Base-by-base conservation (phyloP, 164 flowering plant species). In the Euptelea pleiosperma region DNA sequence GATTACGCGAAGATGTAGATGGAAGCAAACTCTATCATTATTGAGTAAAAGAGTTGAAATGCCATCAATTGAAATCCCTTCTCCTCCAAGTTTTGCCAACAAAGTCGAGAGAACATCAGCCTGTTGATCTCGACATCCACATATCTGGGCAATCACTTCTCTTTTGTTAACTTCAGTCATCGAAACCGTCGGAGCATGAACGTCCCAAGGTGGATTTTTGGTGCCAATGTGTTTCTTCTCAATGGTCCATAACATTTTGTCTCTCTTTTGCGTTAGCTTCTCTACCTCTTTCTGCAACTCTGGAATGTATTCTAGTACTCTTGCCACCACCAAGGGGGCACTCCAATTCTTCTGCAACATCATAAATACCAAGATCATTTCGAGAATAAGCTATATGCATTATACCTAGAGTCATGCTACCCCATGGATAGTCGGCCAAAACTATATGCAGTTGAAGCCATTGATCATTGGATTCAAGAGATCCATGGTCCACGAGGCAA, bases 311-410 rank as follows among this genome's bases (percentile, higher is more conserved):
- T 48, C 52, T 12, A 48, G 31, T 10, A 48, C 52, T n/a, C 15
- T 48, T 0, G 52, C 34, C 12, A 48, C 52, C 12, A 48, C 33
- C 5, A 26, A 8, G 8, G 52, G 52, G 25, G 52, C 22, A 15
- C 52, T 48, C 52, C 52, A 48, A 22, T 48, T 48, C 52, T 26
- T 48, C 52, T 48, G 52, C 28, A 3, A 48, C 25, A 25, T 18
- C 19, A 47, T 22, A 47, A n/a, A n/a, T n/a, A n/a, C n/a, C n/a
- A n/a, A n/a, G n/a, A n/a, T n/a, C n/a, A n/a, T n/a, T n/a, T n/a
- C n/a, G n/a, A n/a, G n/a, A n/a, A n/a, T n/a, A n/a, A n/a, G n/a
- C n/a, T n/a, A n/a, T n/a, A n/a, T n/a, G n/a, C n/a, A n/a, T n/a
- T n/a, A n/a, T n/a, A n/a, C n/a, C n/a, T n/a, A n/a, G n/a, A n/a